Evolutionary conservation across 352 stramenopile genomes (phyloP), one percentile per base, ranked within the genome.

Genomic region (Plasmopara viticola): DNA sequence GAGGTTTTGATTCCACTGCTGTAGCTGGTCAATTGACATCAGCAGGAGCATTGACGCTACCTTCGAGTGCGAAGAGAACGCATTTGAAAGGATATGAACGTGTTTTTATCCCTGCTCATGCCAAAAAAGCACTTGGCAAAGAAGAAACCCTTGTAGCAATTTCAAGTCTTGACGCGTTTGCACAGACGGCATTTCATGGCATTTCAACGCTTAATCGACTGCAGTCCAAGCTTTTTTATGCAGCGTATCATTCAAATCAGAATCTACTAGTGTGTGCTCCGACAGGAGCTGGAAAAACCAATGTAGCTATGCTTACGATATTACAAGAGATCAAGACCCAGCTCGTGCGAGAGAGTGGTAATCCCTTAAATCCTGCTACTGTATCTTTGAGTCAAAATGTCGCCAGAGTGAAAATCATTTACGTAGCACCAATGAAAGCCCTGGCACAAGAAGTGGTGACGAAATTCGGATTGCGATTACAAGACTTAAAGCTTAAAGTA

Each of bases 371-470:
- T 6, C 40, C 70, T 42, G 33, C 62, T 1, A 38, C 45, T 5
- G n/a, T n/a, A 7, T 18, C 6, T 7, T 48, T 25, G 20, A 60
- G 39, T 49, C 47, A 67, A 42, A 29, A 49, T 18, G 44, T 96
- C 10, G 55, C 70, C 4, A 68, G 87, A n/a, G 84, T 98, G 71
- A 98, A 98, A 62, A 95, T 97, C 42, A 96, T 98, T 45, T 98
- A 98, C 61, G 90, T 98, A n/a, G 94, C 92, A 2, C 95, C 95
- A 2, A 98, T 98, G 93, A 98, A 98, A 58, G 97, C 96, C 8
- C 74, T 99, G 38, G 97, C 96, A 9, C 96, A 99, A 66, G 97
- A 99, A 74, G 95, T 99, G 6, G 97, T 99, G 10, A 95, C 93
- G 46, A 99, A 99, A 63, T 99, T 99, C 68, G 78, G 70, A 1